These are phyloP conservation scores for Saccharata proteae DNA, from an alignment of 2,329 filamentous ascomycete genomes.

Conservation along the genomic window DNA sequence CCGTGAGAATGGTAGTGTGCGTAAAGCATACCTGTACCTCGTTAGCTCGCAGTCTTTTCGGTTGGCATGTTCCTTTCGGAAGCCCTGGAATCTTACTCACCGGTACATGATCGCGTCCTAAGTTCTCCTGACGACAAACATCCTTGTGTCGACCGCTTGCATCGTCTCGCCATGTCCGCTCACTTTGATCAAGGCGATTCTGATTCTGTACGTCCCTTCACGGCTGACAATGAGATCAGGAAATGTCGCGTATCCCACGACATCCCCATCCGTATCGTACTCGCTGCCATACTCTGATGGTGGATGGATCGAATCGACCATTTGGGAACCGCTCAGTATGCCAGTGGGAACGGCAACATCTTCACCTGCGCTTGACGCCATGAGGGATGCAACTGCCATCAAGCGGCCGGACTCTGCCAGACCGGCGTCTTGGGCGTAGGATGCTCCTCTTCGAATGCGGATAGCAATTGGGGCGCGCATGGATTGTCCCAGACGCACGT, in stretches of 20 bases:
- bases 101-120: too few relatives aligned
- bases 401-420: conserved; percentile 5
- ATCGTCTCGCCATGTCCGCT: conserved; percentile 6
- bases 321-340: conserved; percentile 2
- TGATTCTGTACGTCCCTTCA: conserved; percentile 24
- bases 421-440: conserved; percentile 2
- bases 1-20: too few relatives aligned
- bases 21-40: too few relatives aligned
- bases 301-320: conserved; percentile 22
- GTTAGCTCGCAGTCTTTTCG: too few relatives aligned
- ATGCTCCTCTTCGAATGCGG: conserved; percentile 2
- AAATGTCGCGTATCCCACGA: conserved; percentile 26
- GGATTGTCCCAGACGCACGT: conserved; percentile 19
- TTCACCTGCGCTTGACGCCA: conserved; percentile 2
- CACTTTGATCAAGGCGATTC: conserved; percentile 23
- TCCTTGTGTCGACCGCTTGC: conserved; percentile 5
- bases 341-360: conserved; percentile 3
- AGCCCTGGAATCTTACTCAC: too few relatives aligned
- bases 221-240: conserved; percentile 24
- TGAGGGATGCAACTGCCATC: conserved; percentile 5
- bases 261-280: conserved; percentile 18
- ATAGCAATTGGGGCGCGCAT: conserved; percentile 16
- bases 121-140: conserved; percentile 6
- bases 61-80: too few relatives aligned
- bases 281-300: conserved; percentile 24